Evolutionary conservation across 805 yeast genomes (phyloP), one percentile per base, ranked within the genome.

Genomic region (Ogataea pilisensis): DNA sequence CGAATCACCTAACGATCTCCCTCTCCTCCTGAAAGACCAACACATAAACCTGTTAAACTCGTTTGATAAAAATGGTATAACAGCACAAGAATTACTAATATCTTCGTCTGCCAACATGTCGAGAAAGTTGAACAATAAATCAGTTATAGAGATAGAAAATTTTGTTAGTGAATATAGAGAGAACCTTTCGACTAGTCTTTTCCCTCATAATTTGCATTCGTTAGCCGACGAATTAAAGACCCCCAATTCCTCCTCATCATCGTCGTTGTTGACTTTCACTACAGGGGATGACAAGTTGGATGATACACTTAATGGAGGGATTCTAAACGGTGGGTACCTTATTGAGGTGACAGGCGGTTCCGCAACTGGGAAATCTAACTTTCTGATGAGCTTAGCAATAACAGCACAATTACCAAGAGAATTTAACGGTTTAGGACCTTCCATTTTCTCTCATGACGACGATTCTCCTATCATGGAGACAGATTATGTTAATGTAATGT

Each of bases 341-440:
- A 80, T 89, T 0, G 98, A 90, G 63, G 57, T 91, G 3, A 80
- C 79, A 50, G 98, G 98, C 0, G 84, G 82, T 20, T 79, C 95
- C 37, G 85, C 95, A 0, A 73, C 85, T 1, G 98, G 96, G 0
- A 91, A 91, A 54, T 82, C 96, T 0, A 95, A 90, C 50, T 63
- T 90, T 4, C 63, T 85, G 20, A 71, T 82, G 65, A 91, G 83
- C 48, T 52, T 89, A 38, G 69, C 84, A 2, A 64, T 79, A 3
- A 64, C 79, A 2, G 77, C 81, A 11, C 88, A 82, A 48, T 50
- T 75, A 8, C 73, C 81, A 0, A 34, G 20, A 9, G 63, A 58
- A 14, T 48, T 62, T 28, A 79, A 80, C 4, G 85, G 85, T 0
- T 44, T 76, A 8, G 69, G 64, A 1, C 45, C 50, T 1, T 58